Percentiles rank a stretch among this genome's conserved stretches.
phyloP scores from a whole-genome alignment of 345 rosid genomes.

The Bretschneidera sinensis region DNA sequence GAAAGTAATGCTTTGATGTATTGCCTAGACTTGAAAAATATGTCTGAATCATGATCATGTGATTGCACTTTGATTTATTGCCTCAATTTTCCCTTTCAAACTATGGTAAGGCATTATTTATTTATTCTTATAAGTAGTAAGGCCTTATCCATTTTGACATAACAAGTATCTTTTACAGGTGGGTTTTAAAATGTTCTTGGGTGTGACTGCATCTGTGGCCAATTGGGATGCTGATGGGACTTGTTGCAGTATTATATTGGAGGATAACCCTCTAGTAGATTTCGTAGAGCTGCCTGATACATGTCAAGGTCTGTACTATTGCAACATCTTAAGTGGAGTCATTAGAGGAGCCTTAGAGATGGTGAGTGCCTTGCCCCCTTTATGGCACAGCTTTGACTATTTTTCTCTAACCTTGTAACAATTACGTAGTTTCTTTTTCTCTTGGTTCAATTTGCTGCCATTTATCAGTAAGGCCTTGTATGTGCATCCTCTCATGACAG shows the following conservation, averaged over 20 bases:
- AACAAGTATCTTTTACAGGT: conserved; percentile 40
- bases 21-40: neutral
- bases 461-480: neutral
- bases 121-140: too few relatives aligned
- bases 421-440: neutral
- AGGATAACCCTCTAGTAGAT: conserved; percentile 90
- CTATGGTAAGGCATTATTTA: too few relatives aligned
- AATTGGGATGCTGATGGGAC: conserved; percentile 91
- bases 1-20: neutral
- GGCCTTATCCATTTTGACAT: conserved; percentile 1
- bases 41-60: conserved; percentile 5
- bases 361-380: conserved; percentile 37
- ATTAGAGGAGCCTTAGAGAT: conserved; percentile 90
- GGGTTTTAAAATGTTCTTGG: conserved; percentile 95
- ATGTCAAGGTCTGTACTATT: conserved; percentile 86
- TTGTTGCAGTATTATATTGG: conserved; percentile 73
- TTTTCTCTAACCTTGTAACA: neutral
- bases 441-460: neutral
- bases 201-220: conserved; percentile 73
- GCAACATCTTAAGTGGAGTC: conserved; percentile 87
- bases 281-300: conserved; percentile 95
- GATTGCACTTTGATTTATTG: neutral
- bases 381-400: neutral
- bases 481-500: too few relatives aligned
- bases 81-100: neutral